phyloP scores from a whole-genome alignment of 495 filamentous ascomycete species.

The Neurospora sp. region DNA sequence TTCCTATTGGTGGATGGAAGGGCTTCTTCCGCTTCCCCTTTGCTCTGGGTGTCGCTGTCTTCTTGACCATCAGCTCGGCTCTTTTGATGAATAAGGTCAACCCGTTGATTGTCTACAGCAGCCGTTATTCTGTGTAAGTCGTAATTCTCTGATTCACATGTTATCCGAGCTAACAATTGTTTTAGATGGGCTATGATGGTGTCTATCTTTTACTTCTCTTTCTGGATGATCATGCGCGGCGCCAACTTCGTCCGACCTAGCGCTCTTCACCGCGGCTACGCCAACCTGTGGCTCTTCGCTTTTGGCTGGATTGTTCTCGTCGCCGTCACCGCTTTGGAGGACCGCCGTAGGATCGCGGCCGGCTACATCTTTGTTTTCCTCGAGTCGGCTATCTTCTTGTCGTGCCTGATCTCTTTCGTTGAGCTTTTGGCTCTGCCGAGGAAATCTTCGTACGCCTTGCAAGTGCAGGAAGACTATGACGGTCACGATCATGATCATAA shows the following conservation, averaged over 20 bases:
- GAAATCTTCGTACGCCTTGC: constrained; percentile 52
- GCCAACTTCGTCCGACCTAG: constrained; percentile 77
- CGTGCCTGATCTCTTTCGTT: constrained; percentile 59
- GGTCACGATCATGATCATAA: constrained; percentile 21
- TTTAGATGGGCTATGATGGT: constrained; percentile 71
- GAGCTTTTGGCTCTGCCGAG: constrained; percentile 72
- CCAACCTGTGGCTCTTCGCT: constrained; percentile 72
- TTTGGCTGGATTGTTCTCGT: constrained; percentile 65
- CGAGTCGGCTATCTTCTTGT: constrained; percentile 62
- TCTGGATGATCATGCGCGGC: constrained; percentile 77
- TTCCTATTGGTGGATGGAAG: constrained; percentile 63
- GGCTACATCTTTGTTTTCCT: constrained; percentile 80
- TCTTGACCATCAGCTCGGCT: constrained; percentile 58
- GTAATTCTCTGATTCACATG: not conserved
- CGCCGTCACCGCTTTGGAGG: constrained; percentile 59
- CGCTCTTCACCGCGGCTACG: constrained; percentile 73
- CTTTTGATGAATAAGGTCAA: constrained; percentile 75
- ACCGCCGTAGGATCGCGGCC: constrained; percentile 58
- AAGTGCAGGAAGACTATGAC: constrained; percentile 37
- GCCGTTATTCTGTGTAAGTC: constrained; percentile 62
- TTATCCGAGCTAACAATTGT: constrained; percentile 12
- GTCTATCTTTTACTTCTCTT: constrained; percentile 64
- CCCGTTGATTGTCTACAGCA: constrained; percentile 78
- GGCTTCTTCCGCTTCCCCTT: constrained; percentile 81
- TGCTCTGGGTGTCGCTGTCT: constrained; percentile 58